phyloP scores from a whole-genome alignment of 106 monocot genomes.

The Chionographis japonica region DNA sequence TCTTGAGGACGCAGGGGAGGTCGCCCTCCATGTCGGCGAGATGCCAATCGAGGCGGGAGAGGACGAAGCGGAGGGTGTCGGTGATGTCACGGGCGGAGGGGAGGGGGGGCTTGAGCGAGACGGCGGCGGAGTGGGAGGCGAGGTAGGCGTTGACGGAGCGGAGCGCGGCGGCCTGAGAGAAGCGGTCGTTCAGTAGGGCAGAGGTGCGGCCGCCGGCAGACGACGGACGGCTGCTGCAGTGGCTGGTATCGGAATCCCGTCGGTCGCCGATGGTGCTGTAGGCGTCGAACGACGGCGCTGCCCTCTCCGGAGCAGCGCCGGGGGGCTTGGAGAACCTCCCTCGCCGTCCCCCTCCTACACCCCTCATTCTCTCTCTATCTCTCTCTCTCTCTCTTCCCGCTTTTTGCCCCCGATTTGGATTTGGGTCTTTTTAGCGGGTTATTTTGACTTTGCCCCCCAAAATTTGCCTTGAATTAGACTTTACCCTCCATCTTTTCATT shows the following conservation, averaged over 20 bases:
- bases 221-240: slow-evolving; percentile 59
- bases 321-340: not conserved
- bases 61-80: slow-evolving; percentile 34
- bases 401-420: too few species aligned
- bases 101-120: slow-evolving; percentile 48
- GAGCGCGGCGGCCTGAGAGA: slow-evolving; percentile 40
- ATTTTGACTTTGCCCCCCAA: too few species aligned
- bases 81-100: slow-evolving; percentile 69
- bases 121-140: slow-evolving; percentile 24
- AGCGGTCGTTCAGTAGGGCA: slow-evolving; percentile 26
- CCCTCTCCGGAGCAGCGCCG: not conserved
- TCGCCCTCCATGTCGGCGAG: slow-evolving; percentile 45
- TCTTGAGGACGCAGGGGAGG: slow-evolving; percentile 33
- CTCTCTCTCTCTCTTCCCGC: too few species aligned
- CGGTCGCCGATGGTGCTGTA: slow-evolving; percentile 12
- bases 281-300: slow-evolving; percentile 4
- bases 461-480: too few species aligned
- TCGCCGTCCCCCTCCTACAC: not conserved
- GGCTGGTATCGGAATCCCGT: slow-evolving; percentile 72
- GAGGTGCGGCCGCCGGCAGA: slow-evolving; percentile 7
- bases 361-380: not conserved
- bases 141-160: slow-evolving; percentile 65
- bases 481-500: too few species aligned
- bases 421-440: too few species aligned
- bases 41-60: slow-evolving; percentile 34